Percentiles rank a stretch among this genome's conserved stretches.
These are phyloP conservation scores for Globisporangium camurandrum DNA, from an alignment of 352 stramenopile genomes.

Conservation along the genomic window DNA sequence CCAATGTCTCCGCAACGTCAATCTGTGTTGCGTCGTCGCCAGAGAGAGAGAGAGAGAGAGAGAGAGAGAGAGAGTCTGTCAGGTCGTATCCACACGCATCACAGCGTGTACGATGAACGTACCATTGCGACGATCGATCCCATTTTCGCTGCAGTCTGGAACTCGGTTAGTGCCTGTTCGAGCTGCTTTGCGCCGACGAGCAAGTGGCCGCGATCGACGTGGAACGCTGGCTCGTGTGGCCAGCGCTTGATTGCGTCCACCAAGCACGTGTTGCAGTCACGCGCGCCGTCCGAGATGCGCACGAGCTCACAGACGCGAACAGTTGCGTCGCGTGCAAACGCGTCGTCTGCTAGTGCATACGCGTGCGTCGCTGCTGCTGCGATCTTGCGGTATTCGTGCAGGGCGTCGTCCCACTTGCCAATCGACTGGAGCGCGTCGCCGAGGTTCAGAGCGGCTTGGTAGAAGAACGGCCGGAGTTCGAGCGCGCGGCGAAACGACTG, in stretches of 20 bases:
- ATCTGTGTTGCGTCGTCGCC: constrained; percentile 31
- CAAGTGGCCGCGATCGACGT: constrained; percentile 54
- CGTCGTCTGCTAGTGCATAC: constrained; percentile 10
- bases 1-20: constrained; percentile 41
- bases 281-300: constrained; percentile 34
- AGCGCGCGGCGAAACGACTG: constrained; percentile 38
- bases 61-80: neutral
- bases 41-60: neutral
- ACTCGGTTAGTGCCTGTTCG: constrained; percentile 48
- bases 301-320: constrained; percentile 47
- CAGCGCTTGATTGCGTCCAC: constrained; percentile 37
- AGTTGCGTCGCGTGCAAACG: constrained; percentile 24
- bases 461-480: constrained; percentile 33
- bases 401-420: constrained; percentile 46
- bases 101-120: neutral
- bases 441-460: constrained; percentile 44
- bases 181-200: constrained; percentile 43
- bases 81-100: neutral
- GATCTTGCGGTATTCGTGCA: constrained; percentile 46
- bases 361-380: constrained; percentile 10
- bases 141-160: constrained; percentile 31
- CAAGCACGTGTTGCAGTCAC: constrained; percentile 45
- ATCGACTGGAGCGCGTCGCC: constrained; percentile 32
- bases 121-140: constrained; percentile 45
- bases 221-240: constrained; percentile 43